Evolutionary conservation across 163 green algal genomes (phyloP), one percentile per base, ranked within the genome.

Genomic region (Prototheca wickerhamii): DNA sequence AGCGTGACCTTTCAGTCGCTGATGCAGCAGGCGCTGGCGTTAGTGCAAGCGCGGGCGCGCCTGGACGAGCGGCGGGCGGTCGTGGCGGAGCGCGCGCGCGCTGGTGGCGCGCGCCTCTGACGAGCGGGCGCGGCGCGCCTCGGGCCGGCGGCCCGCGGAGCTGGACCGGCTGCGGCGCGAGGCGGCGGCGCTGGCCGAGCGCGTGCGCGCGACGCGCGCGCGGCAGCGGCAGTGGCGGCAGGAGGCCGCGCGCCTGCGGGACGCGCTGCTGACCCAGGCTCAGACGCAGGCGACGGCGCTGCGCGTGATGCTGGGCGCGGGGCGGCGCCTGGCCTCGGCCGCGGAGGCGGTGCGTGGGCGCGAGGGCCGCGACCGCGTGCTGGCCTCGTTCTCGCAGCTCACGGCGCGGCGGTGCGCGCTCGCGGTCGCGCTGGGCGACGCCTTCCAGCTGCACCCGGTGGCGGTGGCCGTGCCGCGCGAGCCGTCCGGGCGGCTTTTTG

Each of bases 401-500:
- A 46, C 68, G 26, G 64, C 64, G 5, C 42, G 65, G 5, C 63
- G 70, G 20, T 77, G 70, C 54, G 34, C 51, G 8, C 67, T 70
- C 64, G 49, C 61, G 32, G 52, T 12, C 26, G 64, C 67, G 32
- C 63, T 77, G 34, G 63, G 70, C 0, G 49, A 49, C n/a, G 59
- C 63, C 26, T 61, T 73, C 26, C 40, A 58, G 51, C 52, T 77
- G 31, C 64, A 44, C 0, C 57, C 63, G 28, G n/a, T 3, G 26
- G 17, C 70, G 49, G 59, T 77, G 25, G 60, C 26, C 26, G 52
- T 77, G 3, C 31, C 42, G 0, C 43, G 64, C 25, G 59, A 58
- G 4, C 70, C 70, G 0, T 64, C 70, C 8, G 70, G n/a, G 70
- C 20, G 70, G 70, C 15, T 72, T 63, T 20, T 28, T 77, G 50